Evolutionary conservation across 306 rosid species (phyloP), one percentile per base, ranked within the genome.

Genomic region (Medicago arabica): DNA sequence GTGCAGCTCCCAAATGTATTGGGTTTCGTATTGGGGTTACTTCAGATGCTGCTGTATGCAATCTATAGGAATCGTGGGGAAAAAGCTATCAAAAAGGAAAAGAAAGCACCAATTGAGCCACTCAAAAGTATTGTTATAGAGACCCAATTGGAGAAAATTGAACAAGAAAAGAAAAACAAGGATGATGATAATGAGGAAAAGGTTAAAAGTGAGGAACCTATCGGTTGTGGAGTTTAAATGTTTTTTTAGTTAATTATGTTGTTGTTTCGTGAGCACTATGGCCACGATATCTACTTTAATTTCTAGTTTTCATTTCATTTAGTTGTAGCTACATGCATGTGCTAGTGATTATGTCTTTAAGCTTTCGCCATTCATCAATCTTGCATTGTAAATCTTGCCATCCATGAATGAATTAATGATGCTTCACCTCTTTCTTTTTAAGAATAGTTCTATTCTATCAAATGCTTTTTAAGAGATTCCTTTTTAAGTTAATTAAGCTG

Each of bases 11-110:
- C 98, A 75, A 91, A 94, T 69, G 75, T 90, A 28, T 11, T 94
- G 74, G 98, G 98, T 0, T 91, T 94, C 23, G 79, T 38, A 2
- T 67, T 91, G 77, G 97, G 97, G 31, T 66, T 90, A 14, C 16
- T 91, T 58, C 96, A 94, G 82, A 91, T 94, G 96, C 13, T 91
- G 67, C 74, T 94, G 4, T 91, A 91, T 25, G 91, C 58, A 18
- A 73, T 91, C 4, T 94, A 83, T 81, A 86, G 88, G 77, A 87
- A 83, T 23, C 73, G 81, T 55, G 15, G 47, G n/a, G 77, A 84
- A 11, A 77, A 77, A 46, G 58, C 1, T 4, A 53, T 39, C 4
- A 59, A 61, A 75, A 84, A 77, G 77, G 75, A 66, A 49, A 53
- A 62, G 69, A 70, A 74, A 8, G 3, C 34, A 11, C 51, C 47